Evolutionary conservation across 2,329 filamentous ascomycete species (phyloP), one percentile per base, ranked within the genome.

Genomic region (Colletotrichum lupini): DNA sequence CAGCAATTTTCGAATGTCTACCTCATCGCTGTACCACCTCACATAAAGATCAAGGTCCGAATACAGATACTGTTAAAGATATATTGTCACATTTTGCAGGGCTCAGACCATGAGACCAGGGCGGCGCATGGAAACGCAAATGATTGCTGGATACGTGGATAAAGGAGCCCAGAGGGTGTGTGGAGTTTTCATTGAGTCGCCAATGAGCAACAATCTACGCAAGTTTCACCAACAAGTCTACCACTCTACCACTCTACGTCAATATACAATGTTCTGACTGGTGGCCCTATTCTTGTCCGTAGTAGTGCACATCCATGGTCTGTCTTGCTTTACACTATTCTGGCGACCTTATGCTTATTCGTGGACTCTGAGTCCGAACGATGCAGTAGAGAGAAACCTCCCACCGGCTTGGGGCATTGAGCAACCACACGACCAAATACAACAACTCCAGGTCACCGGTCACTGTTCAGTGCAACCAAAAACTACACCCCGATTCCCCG

Each of bases 81-180:
- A n/a, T 19, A 49, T 49, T 49, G 42, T 19, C 37, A 42, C 14
- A 42, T 16, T 42, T 14, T n/a, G 42, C 26, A 52, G 42, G 42
- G 26, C 42, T 32, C 26, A 62, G 26, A 19, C 24, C 24, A 9
- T 16, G 42, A 8, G 12, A n/a, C 42, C 22, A 52, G 64, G 64
- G 63, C 49, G 57, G 16, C 65, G 69, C 65, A 69, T 69, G 24
- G 58, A 72, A 35, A 53, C 30, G 57, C n/a, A 60, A 24, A 64
- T 64, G 58, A 69, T 5, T 72, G 42, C 59, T 53, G 32, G 58
- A 32, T 42, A 46, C 32, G 32, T 60, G 52, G 58, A 49, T 28
- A 52, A 52, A 52, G 14, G 6, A 49, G 19, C 14, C 8, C 28
- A 63, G 52, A 28, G 59, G 55, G 65, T 19, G 28, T 53, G 19